Percentiles rank a stretch among this genome's conserved stretches.
phyloP scores from a whole-genome alignment of 768 basidiomycete species.

The Dentipellis sp. region DNA sequence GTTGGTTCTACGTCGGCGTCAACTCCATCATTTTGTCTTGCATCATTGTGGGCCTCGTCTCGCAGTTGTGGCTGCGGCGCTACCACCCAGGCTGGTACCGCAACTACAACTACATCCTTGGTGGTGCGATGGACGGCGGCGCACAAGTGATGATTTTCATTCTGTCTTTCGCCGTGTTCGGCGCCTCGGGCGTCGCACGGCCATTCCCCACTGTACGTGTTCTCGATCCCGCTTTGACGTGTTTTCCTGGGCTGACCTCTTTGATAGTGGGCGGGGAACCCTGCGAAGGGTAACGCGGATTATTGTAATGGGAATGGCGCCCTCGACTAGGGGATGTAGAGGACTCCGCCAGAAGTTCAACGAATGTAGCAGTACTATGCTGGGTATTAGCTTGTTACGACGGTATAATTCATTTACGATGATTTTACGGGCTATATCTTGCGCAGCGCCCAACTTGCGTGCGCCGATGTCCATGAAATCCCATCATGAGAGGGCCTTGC shows the following conservation, averaged over 20 bases:
- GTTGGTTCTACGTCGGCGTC: constrained; percentile 41
- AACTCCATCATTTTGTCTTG: constrained; percentile 43
- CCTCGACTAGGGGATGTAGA: constrained; percentile 23
- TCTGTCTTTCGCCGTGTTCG: constrained; percentile 56
- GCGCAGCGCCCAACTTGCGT: too few species aligned
- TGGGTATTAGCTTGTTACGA: too few species aligned
- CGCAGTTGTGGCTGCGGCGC: constrained; percentile 31
- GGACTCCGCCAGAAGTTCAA: too few species aligned
- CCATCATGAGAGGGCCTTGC: too few species aligned
- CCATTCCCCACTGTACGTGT: constrained; percentile 34
- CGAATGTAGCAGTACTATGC: too few species aligned
- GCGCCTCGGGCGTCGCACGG: constrained; percentile 38
- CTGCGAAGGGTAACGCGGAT: constrained; percentile 41
- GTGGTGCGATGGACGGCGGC: constrained; percentile 58
- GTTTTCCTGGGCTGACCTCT: background rate
- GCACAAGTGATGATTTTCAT: constrained; percentile 59
- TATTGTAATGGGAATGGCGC: constrained; percentile 55
- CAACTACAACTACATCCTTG: constrained; percentile 57
- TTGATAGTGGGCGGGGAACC: constrained; percentile 42
- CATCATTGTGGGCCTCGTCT: constrained; percentile 39
- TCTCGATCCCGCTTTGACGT: background rate
- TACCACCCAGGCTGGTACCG: constrained; percentile 44
- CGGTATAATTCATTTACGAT: too few species aligned
- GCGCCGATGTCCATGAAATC: too few species aligned
- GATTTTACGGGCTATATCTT: too few species aligned